phyloP scores from a whole-genome alignment of 768 basidiomycete genomes.

The Chalciporus chontae region DNA sequence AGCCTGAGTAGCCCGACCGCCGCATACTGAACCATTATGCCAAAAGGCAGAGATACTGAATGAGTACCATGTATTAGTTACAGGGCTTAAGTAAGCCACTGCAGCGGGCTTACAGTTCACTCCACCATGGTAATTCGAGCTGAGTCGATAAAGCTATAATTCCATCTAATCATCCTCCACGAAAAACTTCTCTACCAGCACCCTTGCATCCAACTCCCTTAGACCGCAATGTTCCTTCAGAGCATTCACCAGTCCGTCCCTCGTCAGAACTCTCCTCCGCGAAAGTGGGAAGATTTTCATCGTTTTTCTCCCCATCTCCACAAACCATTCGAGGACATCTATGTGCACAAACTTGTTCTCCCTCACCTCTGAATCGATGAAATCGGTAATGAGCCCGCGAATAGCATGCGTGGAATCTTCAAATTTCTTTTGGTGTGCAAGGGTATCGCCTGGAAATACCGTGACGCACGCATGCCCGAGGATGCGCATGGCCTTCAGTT shows the following conservation, averaged over 20 bases:
- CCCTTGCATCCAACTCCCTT: constrained; percentile 5
- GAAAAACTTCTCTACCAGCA: constrained; percentile 11
- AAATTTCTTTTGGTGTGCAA: constrained; percentile 17
- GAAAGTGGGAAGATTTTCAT: constrained; percentile 16
- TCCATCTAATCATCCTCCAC: constrained; percentile 9
- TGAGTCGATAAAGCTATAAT: background rate
- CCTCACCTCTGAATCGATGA: background rate
- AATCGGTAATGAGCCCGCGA: constrained; percentile 10
- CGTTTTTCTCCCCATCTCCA: constrained; percentile 9
- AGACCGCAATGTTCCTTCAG: constrained; percentile 13
- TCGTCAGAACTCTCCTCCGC: constrained; percentile 5
- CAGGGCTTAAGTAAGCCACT: too few species aligned
- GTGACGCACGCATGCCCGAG: constrained; percentile 29
- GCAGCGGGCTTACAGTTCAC: too few species aligned
- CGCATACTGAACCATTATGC: too few species aligned
- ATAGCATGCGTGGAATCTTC: constrained; percentile 13
- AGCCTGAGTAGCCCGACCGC: too few species aligned
- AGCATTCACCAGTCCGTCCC: constrained; percentile 7
- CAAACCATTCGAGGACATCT: constrained; percentile 15
- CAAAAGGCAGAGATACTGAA: too few species aligned
- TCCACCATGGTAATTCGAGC: too few species aligned
- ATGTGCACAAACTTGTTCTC: constrained; percentile 6
- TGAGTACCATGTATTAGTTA: too few species aligned
- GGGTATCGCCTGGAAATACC: constrained; percentile 20
- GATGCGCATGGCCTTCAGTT: constrained; percentile 10